Base-by-base conservation (phyloP, 148 eudicot genomes). In the Silene uniflora region DNA sequence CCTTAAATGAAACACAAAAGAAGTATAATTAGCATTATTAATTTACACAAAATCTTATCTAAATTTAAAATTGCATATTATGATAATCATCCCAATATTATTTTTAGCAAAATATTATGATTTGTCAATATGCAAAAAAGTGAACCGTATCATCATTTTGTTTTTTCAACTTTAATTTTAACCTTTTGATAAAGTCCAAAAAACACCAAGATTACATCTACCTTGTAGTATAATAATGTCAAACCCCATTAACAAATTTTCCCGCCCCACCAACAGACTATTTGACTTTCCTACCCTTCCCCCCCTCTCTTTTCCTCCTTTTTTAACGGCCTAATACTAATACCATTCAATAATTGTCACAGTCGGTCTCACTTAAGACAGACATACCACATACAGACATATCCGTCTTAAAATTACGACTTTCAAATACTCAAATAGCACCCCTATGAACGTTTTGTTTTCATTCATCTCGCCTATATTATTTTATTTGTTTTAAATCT, bases 271-370 rank as follows among this genome's bases (percentile, higher is more conserved):
- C 67, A 75, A 69, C 64, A 11, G 24, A 62, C 56, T 61, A 63
- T 81, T 76, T 80, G 83, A 75, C 79, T 80, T 80, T 32, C 54
- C 27, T 19, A 61, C 71, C 65, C 24, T 39, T 54, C 22, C 18
- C 5, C 73, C 14, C 39, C 66, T 52, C 76, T 21, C 22, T 74
- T 47, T 83, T 60, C 46, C 56, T 77, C 74, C 72, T 81, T 78
- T 62, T 80, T 83, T 81, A 83, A 76, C 79, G 75, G 80, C 73
- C 58, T 52, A 16, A 35, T n/a, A n/a, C n/a, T n/a, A n/a, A n/a
- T n/a, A n/a, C n/a, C 54, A 62, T 59, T 56, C 66, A 24, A 67
- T 29, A 29, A 29, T 29, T 29, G n/a, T n/a, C n/a, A n/a, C n/a
- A n/a, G n/a, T n/a, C n/a, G n/a, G n/a, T n/a, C n/a, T n/a, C n/a